These are phyloP conservation scores for Mortierella sp. DNA, from an alignment of 371 early-diverging fungal genomes.

Conservation along the genomic window DNA sequence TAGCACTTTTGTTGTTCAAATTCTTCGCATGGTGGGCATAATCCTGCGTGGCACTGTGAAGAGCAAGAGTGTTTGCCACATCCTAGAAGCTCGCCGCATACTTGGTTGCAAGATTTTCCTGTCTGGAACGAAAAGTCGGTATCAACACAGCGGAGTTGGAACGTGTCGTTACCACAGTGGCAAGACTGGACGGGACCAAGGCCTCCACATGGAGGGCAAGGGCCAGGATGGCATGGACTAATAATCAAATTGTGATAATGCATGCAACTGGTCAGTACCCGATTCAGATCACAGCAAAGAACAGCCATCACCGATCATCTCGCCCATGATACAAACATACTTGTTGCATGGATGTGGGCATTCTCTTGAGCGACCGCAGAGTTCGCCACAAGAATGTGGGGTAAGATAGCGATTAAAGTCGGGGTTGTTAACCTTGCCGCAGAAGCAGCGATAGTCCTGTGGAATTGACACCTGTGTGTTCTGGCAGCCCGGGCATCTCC, in stretches of 20 bases:
- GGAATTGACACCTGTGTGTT: constrained; percentile 75
- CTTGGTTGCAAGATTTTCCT: constrained; percentile 76
- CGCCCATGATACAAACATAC: constrained; percentile 58
- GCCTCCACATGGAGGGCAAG: constrained; percentile 92
- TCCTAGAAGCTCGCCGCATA: constrained; percentile 81
- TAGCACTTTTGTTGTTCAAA: constrained; percentile 75
- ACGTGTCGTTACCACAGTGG: constrained; percentile 83
- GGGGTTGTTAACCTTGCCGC: constrained; percentile 86
- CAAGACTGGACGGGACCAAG: constrained; percentile 83
- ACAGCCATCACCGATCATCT: background rate
- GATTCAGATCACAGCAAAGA: too few species aligned
- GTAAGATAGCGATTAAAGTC: constrained; percentile 71
- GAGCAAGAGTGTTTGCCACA: constrained; percentile 82
- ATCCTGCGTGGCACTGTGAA: constrained; percentile 76
- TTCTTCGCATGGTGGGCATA: constrained; percentile 76
- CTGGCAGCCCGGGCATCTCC: constrained; percentile 98
- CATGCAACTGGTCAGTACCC: constrained; percentile 17
- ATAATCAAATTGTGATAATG: constrained; percentile 27
- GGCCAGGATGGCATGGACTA: constrained; percentile 94
- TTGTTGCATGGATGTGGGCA: constrained; percentile 80
- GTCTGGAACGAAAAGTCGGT: constrained; percentile 69
- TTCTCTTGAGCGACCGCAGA: constrained; percentile 76
- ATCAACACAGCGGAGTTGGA: constrained; percentile 79
- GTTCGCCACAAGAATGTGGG: constrained; percentile 90
- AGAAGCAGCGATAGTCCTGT: constrained; percentile 87